A percentile compares a stretch with the other conserved stretches of the same genome.
phyloP scores from a whole-genome alignment of 116 monocot species.

The Dioscorea cayenensis region DNA sequence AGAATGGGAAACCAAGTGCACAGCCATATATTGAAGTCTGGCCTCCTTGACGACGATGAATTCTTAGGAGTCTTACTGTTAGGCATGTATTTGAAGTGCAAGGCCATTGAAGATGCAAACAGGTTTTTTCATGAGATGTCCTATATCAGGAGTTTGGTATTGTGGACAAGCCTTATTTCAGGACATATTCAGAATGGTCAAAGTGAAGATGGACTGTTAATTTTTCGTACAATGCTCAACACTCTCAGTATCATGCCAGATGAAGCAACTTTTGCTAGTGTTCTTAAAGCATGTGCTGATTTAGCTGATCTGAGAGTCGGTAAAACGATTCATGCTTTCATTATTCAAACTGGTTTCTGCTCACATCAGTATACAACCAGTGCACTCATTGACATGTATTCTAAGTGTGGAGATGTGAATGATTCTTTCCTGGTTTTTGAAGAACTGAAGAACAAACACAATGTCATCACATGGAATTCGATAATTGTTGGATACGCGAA shows the following conservation, averaged over 20 bases:
- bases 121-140: constrained; percentile 44
- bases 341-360: constrained; percentile 28
- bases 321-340: constrained; percentile 36
- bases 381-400: constrained; percentile 71
- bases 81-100: constrained; percentile 46
- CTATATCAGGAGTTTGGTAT: constrained; percentile 16
- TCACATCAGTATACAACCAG: constrained; percentile 22
- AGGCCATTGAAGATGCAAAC: constrained; percentile 26
- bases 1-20: constrained; percentile 45
- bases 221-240: constrained; percentile 36
- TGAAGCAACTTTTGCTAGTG: constrained; percentile 49
- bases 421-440: constrained; percentile 36
- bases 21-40: constrained; percentile 33
- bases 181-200: constrained; percentile 41
- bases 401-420: constrained; percentile 54
- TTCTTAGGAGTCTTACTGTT: constrained; percentile 39
- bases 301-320: constrained; percentile 43
- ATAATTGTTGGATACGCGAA: constrained; percentile 59
- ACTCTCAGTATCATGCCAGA: constrained; percentile 22
- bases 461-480: constrained; percentile 51
- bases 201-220: constrained; percentile 25
- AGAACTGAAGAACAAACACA: constrained; percentile 23
- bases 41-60: constrained; percentile 20
- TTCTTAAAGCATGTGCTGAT: constrained; percentile 51
- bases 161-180: constrained; percentile 68